Evolutionary conservation across 495 filamentous ascomycete species (phyloP), one percentile per base, ranked within the genome.

Genomic region (Penicillium paradoxum): DNA sequence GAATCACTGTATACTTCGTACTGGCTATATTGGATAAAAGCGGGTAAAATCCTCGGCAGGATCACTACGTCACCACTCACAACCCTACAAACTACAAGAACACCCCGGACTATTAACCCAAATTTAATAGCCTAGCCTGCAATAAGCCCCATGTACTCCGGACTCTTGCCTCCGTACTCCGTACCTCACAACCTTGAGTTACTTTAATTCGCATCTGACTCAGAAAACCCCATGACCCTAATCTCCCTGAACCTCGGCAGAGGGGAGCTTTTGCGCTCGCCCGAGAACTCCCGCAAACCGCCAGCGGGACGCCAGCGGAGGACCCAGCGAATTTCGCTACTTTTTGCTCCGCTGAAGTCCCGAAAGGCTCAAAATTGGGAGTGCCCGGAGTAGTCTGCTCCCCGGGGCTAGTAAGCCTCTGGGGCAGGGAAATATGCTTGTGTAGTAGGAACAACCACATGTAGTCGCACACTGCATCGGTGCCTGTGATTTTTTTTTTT

Each of bases 161-260:
- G 3, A 27, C 24, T 32, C 6, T n/a, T n/a, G n/a, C n/a, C n/a
- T n/a, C 24, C 24, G 24, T 27, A 27, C 24, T 32, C 6, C 10
- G 29, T 27, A 18, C 5, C 24, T 29, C n/a, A 14, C n/a, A 44
- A 44, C 15, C 8, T 19, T 44, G n/a, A 6, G 17, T 30, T 42
- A 51, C 15, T 42, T 34, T 51, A 34, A 25, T 24, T 27, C 7
- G 27, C 53, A 30, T 39, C 55, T 60, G 58, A 53, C 51, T 54
- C 51, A 49, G 34, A 40, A 42, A 33, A 37, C 34, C 49, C 49
- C 49, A 51, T 51, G 51, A 53, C 32, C 34, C 17, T 49, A 2
- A 30, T 29, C 33, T 38, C 6, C 3, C 42, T 51, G 60, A 63
- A 63, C 67, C 67, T 70, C 67, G 67, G 67, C 63, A 65, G 63